phyloP scores from a whole-genome alignment of 208 protist genomes.

The Spironucleus salmonicida region DNA sequence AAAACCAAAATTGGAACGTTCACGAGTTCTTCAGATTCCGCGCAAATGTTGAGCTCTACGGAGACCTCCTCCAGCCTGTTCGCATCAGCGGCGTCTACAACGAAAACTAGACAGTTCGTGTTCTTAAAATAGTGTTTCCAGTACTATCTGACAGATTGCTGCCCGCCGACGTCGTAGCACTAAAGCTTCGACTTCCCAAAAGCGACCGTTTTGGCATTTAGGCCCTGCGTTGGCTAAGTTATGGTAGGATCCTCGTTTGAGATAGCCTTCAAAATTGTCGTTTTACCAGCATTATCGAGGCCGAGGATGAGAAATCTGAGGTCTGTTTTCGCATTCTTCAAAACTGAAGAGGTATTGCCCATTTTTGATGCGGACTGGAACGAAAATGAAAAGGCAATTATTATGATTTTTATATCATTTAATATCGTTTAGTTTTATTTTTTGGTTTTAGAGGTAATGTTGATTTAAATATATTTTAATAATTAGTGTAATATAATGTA shows the following conservation, averaged over 20 bases:
- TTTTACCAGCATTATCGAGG: slow-evolving; percentile 87
- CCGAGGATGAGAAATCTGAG: slow-evolving; percentile 72
- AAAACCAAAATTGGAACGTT: slow-evolving; percentile 93
- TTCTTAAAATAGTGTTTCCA: slow-evolving; percentile 81
- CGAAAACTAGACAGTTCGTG: slow-evolving; percentile 68
- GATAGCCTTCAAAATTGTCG: slow-evolving; percentile 69
- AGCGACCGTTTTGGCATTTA: slow-evolving; percentile 78
- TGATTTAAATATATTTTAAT: too few relatives aligned
- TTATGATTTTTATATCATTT: too few relatives aligned
- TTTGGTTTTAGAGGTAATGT: too few relatives aligned
- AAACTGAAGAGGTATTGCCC: too few relatives aligned
- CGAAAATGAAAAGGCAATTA: too few relatives aligned
- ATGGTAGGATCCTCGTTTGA: slow-evolving; percentile 68
- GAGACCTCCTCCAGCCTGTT: slow-evolving; percentile 62
- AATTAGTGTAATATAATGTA: too few relatives aligned
- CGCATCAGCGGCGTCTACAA: slow-evolving; percentile 66
- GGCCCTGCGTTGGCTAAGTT: slow-evolving; percentile 79
- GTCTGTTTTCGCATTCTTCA: slow-evolving; percentile 59
- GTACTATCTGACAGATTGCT: slow-evolving; percentile 84
- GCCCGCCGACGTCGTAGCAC: slow-evolving; percentile 97
- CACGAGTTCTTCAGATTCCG: slow-evolving; percentile 68
- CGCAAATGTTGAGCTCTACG: slow-evolving; percentile 69
- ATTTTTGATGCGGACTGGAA: too few relatives aligned
- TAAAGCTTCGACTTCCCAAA: slow-evolving; percentile 71
- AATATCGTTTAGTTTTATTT: too few relatives aligned